Percentiles rank a stretch among this genome's conserved stretches.
Conservation (phyloP, 768 basidiomycete species). For the Lactarius hatsudake region DNA sequence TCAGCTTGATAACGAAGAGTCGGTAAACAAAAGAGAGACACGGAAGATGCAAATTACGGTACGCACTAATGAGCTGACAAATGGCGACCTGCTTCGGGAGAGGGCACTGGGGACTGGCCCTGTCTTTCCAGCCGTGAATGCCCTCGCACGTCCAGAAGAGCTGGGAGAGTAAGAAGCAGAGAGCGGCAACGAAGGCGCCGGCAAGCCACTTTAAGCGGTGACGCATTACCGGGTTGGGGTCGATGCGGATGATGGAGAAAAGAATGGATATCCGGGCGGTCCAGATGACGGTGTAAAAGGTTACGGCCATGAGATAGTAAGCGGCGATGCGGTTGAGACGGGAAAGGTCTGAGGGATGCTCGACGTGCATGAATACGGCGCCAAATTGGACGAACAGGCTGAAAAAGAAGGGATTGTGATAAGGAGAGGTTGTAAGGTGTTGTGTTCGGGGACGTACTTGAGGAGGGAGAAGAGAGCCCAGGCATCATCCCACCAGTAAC, state of each 20-base stretch:
- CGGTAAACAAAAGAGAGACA: not conserved
- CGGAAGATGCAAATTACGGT: slow-evolving; percentile 9
- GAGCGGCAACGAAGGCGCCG: slow-evolving; percentile 32
- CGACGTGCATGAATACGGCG: slow-evolving; percentile 32
- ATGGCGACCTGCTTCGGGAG: slow-evolving; percentile 48
- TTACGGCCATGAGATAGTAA: slow-evolving; percentile 33
- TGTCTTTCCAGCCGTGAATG: slow-evolving; percentile 41
- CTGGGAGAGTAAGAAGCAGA: slow-evolving; percentile 44
- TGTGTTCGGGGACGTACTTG: slow-evolving; percentile 5
- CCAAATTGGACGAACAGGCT: slow-evolving; percentile 30
- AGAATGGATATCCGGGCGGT: slow-evolving; percentile 49
- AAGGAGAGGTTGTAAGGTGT: not conserved
- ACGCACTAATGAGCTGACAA: slow-evolving; percentile 52
- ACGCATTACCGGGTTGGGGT: slow-evolving; percentile 36
- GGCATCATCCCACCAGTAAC: slow-evolving; percentile 34
- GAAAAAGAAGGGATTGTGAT: not conserved
- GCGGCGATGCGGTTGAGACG: slow-evolving; percentile 29
- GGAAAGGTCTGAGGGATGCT: slow-evolving; percentile 24
- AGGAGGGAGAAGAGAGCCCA: slow-evolving; percentile 31
- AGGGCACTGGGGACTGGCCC: slow-evolving; percentile 39
- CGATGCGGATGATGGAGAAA: slow-evolving; percentile 53
- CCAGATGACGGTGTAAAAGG: slow-evolving; percentile 33
- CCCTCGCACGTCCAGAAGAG: slow-evolving; percentile 46
- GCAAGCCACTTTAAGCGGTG: slow-evolving; percentile 25
- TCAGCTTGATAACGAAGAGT: slow-evolving; percentile 39